These are phyloP conservation scores for Myrmaecium sp. DNA, from an alignment of 2,329 filamentous ascomycete species.

Conservation along the genomic window DNA sequence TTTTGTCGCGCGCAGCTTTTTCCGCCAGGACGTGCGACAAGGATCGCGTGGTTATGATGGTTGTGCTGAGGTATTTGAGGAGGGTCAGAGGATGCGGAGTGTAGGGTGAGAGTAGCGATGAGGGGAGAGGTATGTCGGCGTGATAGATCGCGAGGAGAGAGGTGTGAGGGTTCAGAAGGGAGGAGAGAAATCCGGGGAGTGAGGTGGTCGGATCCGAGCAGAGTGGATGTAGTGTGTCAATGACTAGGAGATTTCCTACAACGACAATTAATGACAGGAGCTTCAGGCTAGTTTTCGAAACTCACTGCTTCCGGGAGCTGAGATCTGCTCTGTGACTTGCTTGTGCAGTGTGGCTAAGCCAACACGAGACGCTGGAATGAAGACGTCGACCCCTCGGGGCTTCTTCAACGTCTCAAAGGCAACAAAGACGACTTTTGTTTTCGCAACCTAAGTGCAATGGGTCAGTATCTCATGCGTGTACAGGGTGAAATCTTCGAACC, in stretches of 20 bases:
- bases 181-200: slow-evolving; percentile 52
- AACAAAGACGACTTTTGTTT: slow-evolving; percentile 56
- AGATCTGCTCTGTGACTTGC: slow-evolving; percentile 34
- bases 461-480: no score
- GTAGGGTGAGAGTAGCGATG: slow-evolving; percentile 13
- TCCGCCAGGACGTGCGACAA: slow-evolving; percentile 57
- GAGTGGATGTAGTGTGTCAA: slow-evolving; percentile 65
- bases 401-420: slow-evolving; percentile 58
- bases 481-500: no score
- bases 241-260: slow-evolving; percentile 54
- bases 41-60: slow-evolving; percentile 57
- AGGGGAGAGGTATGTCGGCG: slow-evolving; percentile 49
- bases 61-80: slow-evolving; percentile 74
- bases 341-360: slow-evolving; percentile 37
- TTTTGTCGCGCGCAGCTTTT: slow-evolving; percentile 61
- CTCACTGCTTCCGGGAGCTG: slow-evolving; percentile 1
- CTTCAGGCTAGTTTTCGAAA: neutral
- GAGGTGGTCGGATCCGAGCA: slow-evolving; percentile 32
- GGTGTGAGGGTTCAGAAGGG: slow-evolving; percentile 45
- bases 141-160: slow-evolving; percentile 73
- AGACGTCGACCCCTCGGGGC: slow-evolving; percentile 46
- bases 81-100: slow-evolving; percentile 43
- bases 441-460: no score
- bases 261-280: neutral
- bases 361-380: slow-evolving; percentile 49